These are phyloP conservation scores for Pseudognaphalium luteoalbum DNA, from an alignment of 129 eudicot genomes.

Conservation along the genomic window DNA sequence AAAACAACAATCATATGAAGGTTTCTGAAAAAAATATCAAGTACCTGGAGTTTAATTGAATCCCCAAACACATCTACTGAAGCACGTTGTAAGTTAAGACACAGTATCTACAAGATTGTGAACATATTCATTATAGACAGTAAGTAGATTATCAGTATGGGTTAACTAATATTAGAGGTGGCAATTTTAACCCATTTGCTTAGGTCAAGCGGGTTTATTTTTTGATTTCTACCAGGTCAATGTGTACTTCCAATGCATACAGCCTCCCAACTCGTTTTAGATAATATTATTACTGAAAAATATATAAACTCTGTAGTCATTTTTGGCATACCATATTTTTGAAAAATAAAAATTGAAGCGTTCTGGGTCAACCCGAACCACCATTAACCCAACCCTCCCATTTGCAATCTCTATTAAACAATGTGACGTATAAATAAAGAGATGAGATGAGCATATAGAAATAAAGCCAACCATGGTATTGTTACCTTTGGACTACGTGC, in stretches of 20 bases:
- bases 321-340: too few relatives aligned
- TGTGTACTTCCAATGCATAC: too few relatives aligned
- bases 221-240: too few relatives aligned
- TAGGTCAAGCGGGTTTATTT: too few relatives aligned
- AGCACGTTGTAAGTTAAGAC: constrained; percentile 87
- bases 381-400: too few relatives aligned
- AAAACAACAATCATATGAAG: neutral
- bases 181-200: too few relatives aligned
- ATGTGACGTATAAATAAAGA: neutral
- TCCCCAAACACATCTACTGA: constrained; percentile 67
- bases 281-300: too few relatives aligned
- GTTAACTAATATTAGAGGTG: too few relatives aligned
- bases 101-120: constrained; percentile 58
- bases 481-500: constrained; percentile 81
- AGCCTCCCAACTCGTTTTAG: too few relatives aligned
- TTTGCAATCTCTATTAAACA: neutral
- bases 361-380: too few relatives aligned
- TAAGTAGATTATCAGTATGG: neutral
- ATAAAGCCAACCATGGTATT: neutral
- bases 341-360: too few relatives aligned
- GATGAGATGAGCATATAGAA: neutral
- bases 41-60: constrained; percentile 69
- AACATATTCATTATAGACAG: neutral
- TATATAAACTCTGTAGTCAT: too few relatives aligned
- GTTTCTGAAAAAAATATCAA: neutral